Base-by-base conservation (phyloP, 2,329 filamentous ascomycete species). In the Fusarium miscanthi region DNA sequence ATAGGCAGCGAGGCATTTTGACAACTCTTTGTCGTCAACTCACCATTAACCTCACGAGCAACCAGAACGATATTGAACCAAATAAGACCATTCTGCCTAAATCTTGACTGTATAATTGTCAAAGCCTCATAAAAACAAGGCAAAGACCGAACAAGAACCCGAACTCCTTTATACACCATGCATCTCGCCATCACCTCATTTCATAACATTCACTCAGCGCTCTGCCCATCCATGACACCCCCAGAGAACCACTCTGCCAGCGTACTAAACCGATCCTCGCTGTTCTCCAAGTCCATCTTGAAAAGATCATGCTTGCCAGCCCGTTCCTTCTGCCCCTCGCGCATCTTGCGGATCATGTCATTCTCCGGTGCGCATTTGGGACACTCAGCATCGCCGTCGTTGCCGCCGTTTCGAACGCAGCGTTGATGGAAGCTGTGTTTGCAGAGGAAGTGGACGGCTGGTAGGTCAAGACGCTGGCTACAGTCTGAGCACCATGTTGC, bases 341-440 rank as follows among this genome's bases (percentile, higher is more conserved):
- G 89, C 80, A 98, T 95, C 62, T 95, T 94, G 69, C 93, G 90
- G 64, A 98, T 94, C 2, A 95, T 96, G 27, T 94, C 91, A 78
- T 98, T 98, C 69, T 93, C 91, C 25, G 90, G 87, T 31, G 93
- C 91, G 78, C 96, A 99, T 38, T 94, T 87, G 14, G 95, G 94
- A 80, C 96, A 99, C 81, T 98, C 94, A 0, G 91, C 88, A 57
- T 91, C 90, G 11, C 85, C 85, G 30, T 91, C 90, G 16, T 85
- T 85, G 27, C 81, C 82, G 5, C 83, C 84, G 17, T 80, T 81
- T 57, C 86, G 84, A 78, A 99, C 84, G 81, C 95, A 99, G 49
- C 93, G 88, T 83, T 97, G 94, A 80, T 99, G 96, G 86, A 98
- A 99, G 68, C 92, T 95, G 81, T 99, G 96, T 81, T 97, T 97